Evolutionary conservation across 352 stramenopile genomes (phyloP).

Genomic region (Albugo laibachii): DNA sequence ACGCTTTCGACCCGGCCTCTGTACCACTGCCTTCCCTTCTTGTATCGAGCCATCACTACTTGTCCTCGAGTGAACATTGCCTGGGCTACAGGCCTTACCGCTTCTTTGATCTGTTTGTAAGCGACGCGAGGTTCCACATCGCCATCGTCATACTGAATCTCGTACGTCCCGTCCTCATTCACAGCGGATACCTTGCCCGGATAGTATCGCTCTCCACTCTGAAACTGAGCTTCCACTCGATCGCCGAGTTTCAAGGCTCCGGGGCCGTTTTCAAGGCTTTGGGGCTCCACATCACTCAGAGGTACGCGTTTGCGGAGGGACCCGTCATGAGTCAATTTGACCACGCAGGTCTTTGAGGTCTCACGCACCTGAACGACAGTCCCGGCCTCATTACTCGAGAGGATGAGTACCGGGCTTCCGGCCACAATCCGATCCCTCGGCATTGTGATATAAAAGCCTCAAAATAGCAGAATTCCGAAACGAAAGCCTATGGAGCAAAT

Average conservation of each 20-base stretch:
- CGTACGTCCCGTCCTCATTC: no score
- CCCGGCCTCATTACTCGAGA: conserved; percentile 26
- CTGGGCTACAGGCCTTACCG: no score
- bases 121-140: no score
- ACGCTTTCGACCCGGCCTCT: conserved; percentile 25
- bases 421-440: neutral
- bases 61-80: conserved; percentile 20
- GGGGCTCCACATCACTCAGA: conserved; percentile 29
- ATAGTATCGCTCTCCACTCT: no score
- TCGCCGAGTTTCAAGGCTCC: no score
- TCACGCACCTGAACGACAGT: conserved; percentile 43
- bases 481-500: no score
- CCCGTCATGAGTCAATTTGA: conserved; percentile 37
- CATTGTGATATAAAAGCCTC: no score
- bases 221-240: no score
- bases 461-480: no score
- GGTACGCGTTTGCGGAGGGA: conserved; percentile 46
- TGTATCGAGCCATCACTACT: conserved; percentile 20
- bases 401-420: conserved; percentile 31
- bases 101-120: no score
- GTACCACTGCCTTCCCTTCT: conserved; percentile 22
- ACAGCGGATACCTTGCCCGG: no score
- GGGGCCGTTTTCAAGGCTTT: conserved; percentile 16
- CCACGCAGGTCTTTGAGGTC: conserved; percentile 33
- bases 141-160: no score